Evolutionary conservation across 2,329 filamentous ascomycete species (phyloP).

Genomic region (Xenosphaeropsis pyriputrescens): DNA sequence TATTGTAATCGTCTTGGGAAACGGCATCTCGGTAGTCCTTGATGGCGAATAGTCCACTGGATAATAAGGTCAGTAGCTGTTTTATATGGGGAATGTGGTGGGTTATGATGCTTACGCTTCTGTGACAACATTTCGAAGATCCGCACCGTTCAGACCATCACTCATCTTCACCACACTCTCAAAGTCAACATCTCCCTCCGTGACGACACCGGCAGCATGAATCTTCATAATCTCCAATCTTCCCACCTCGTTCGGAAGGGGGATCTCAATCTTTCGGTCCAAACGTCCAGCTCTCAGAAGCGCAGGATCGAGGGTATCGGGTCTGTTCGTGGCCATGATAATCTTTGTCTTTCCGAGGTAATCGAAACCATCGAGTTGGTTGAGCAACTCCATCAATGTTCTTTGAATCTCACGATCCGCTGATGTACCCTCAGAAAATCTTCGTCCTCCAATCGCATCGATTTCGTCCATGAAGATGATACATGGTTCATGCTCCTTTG

Average conservation of each 20-base stretch:
- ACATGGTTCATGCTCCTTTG: slow-evolving; percentile 97
- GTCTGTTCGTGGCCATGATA: slow-evolving; percentile 98
- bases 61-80: slow-evolving; percentile 12
- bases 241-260: slow-evolving; percentile 91
- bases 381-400: slow-evolving; percentile 95
- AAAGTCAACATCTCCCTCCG: slow-evolving; percentile 93
- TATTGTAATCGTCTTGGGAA: slow-evolving; percentile 99
- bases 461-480: slow-evolving; percentile 99
- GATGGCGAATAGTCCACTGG: slow-evolving; percentile 86
- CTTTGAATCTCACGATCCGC: slow-evolving; percentile 97
- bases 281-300: slow-evolving; percentile 83
- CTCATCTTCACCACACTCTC: slow-evolving; percentile 99
- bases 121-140: slow-evolving; percentile 93
- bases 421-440: slow-evolving; percentile 94
- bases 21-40: slow-evolving; percentile 94
- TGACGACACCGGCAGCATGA: slow-evolving; percentile 71
- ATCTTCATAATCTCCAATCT: slow-evolving; percentile 97
- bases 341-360: slow-evolving; percentile 99
- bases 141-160: slow-evolving; percentile 91
- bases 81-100: neutral
- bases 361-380: slow-evolving; percentile 97
- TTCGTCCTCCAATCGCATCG: slow-evolving; percentile 89
- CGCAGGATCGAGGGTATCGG: slow-evolving; percentile 88
- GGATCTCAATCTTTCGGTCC: slow-evolving; percentile 96
- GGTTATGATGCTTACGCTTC: slow-evolving; percentile 93